A percentile compares a stretch with the other conserved stretches of the same genome.
Conservation (phyloP, 306 rosid species). For the Inga laurina region DNA sequence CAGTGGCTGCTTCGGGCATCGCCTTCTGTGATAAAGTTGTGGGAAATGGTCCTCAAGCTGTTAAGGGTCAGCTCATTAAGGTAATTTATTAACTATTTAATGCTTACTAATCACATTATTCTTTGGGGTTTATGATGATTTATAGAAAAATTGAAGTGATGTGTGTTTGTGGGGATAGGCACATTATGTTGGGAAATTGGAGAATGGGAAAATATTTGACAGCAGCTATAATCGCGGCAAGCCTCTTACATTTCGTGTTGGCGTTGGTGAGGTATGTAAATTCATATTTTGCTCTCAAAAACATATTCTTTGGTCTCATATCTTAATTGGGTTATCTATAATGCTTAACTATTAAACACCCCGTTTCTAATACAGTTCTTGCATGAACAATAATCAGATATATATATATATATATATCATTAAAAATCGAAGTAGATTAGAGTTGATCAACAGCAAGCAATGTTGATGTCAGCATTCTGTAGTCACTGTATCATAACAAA, state of each 20-base stretch:
- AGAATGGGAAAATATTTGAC: constrained; percentile 85
- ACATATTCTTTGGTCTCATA: not conserved
- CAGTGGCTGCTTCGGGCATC: constrained; percentile 78
- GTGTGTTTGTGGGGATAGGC: constrained; percentile 45
- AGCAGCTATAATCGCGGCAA: constrained; percentile 94
- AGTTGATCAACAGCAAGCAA: no score
- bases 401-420: not conserved
- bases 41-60: constrained; percentile 74
- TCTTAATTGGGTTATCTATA: not conserved
- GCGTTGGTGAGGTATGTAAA: constrained; percentile 85
- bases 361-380: not conserved
- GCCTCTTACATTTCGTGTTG: constrained; percentile 82
- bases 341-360: not conserved
- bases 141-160: not conserved
- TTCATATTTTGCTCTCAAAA: not conserved
- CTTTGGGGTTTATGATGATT: not conserved
- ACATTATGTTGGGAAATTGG: constrained; percentile 87
- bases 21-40: constrained; percentile 80
- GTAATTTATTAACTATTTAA: constrained; percentile 24
- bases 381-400: not conserved
- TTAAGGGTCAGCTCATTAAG: constrained; percentile 85
- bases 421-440: not conserved
- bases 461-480: not conserved
- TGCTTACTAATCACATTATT: not conserved
- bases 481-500: no score